A percentile compares a stretch with the other conserved stretches of the same genome.
Conservation (phyloP, 169 alveolate species). For the Condylostoma magnum region DNA sequence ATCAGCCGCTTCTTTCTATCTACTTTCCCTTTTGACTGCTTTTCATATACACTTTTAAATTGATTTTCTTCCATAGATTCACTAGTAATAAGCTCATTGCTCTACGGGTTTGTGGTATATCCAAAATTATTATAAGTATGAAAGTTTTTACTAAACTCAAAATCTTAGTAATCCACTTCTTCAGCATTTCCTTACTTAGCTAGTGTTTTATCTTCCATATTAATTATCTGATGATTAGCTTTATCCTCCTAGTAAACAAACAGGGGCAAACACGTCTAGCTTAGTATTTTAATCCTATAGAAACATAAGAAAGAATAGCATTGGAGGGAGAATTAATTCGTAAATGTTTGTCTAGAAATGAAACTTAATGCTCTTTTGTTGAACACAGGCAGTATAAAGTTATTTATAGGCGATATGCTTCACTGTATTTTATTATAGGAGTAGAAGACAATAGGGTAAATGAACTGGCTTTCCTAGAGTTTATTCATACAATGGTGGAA, state of each 20-base stretch:
- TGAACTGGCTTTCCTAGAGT: slow-evolving; percentile 95
- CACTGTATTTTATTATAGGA: slow-evolving; percentile 95
- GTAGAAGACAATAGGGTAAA: slow-evolving; percentile 83
- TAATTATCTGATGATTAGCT: slow-evolving; percentile 98
- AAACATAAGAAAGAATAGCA: slow-evolving; percentile 92
- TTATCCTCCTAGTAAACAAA: slow-evolving; percentile 96
- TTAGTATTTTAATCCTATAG: slow-evolving; percentile 82
- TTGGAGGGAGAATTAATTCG: slow-evolving; percentile 98
- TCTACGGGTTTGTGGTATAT: no score
- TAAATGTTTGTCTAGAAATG: slow-evolving; percentile 95
- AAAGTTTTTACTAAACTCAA: no score
- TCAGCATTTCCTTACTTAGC: no score
- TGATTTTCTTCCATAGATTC: no score
- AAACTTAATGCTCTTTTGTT: slow-evolving; percentile 94
- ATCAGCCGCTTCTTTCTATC: slow-evolving; percentile 37
- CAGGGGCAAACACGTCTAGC: slow-evolving; percentile 98
- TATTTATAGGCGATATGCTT: slow-evolving; percentile 95
- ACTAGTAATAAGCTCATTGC: no score
- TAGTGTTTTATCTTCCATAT: no score
- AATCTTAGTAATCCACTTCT: no score
- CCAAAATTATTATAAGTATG: no score
- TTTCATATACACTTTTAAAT: slow-evolving; percentile 2
- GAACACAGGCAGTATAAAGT: slow-evolving; percentile 95
- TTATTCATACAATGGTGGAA: slow-evolving; percentile 97
- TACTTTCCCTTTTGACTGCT: slow-evolving; percentile 27